These are phyloP conservation scores for Pseudopediastrum boryanum DNA, from an alignment of 139 green algal genomes.

Conservation along the genomic window DNA sequence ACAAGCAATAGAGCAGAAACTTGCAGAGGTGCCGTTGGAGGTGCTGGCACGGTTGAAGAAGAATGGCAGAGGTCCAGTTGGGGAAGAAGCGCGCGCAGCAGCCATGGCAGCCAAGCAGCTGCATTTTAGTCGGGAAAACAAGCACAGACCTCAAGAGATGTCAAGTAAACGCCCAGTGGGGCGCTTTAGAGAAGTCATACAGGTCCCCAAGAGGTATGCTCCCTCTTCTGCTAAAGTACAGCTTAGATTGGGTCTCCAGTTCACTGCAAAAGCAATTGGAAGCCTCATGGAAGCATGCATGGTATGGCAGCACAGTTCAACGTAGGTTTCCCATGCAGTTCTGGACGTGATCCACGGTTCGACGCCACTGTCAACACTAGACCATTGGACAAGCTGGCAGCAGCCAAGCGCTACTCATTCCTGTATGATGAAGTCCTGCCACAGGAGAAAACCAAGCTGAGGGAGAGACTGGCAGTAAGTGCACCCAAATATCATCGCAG, in stretches of 20 bases:
- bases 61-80: conserved; percentile 34
- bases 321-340: neutral
- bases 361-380: conserved; percentile 55
- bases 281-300: neutral
- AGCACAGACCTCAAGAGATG: conserved; percentile 78
- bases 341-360: conserved; percentile 77
- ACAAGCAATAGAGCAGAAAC: conserved; percentile 38
- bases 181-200: conserved; percentile 72
- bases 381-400: conserved; percentile 45
- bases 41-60: conserved; percentile 31
- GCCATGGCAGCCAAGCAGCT: conserved; percentile 3
- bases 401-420: conserved; percentile 81
- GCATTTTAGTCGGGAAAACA: conserved; percentile 66
- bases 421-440: conserved; percentile 87
- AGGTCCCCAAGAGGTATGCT: conserved; percentile 61
- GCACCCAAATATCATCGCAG: neutral
- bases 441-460: conserved; percentile 63
- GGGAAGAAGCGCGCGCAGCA: conserved; percentile 19
- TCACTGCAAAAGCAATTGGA: neutral
- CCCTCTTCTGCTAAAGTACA: too few species aligned
- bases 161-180: conserved; percentile 79
- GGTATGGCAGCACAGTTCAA: neutral
- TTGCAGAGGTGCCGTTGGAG: conserved; percentile 61
- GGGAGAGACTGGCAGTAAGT: conserved; percentile 68
- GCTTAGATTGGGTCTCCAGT: neutral